Percentiles rank a stretch among this genome's conserved stretches.
These are phyloP conservation scores for Diospyros kaki DNA, from an alignment of 148 eudicot genomes.

Conservation along the genomic window DNA sequence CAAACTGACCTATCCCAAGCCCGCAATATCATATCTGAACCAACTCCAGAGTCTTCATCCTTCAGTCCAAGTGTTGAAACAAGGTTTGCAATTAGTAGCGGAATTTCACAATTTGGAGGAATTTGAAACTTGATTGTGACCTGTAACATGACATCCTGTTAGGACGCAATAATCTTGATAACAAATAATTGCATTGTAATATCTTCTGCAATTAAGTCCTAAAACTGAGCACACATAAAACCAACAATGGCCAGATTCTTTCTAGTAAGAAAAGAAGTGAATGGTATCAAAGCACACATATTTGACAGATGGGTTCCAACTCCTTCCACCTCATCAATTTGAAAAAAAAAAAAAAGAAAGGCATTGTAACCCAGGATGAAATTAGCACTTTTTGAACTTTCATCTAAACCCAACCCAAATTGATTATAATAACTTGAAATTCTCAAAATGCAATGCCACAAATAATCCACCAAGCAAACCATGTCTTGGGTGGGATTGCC, in stretches of 20 bases:
- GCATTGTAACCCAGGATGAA: background rate
- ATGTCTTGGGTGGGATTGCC: background rate
- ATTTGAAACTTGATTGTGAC: slow-evolving; percentile 87
- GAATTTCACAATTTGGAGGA: slow-evolving; percentile 73
- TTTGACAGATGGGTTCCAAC: too few species aligned
- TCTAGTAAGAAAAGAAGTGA: background rate
- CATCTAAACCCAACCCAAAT: background rate
- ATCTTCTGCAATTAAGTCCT: background rate
- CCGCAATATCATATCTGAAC: slow-evolving; percentile 73
- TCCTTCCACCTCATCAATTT: too few species aligned
- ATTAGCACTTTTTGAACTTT: background rate
- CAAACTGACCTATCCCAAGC: slow-evolving; percentile 82
- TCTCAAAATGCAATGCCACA: background rate
- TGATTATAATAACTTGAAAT: background rate
- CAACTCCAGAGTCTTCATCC: slow-evolving; percentile 44
- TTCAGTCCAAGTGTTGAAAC: slow-evolving; percentile 70
- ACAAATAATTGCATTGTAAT: too few species aligned
- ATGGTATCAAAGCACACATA: too few species aligned
- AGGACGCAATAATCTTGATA: background rate
- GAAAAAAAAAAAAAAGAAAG: too few species aligned
- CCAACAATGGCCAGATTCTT: background rate
- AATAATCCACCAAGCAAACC: background rate
- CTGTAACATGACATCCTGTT: slow-evolving; percentile 32
- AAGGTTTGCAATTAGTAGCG: slow-evolving; percentile 71
- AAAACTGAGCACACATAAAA: background rate